Conservation (phyloP, 441 rosid genomes). For the Pelargonium cotyledonis region DNA sequence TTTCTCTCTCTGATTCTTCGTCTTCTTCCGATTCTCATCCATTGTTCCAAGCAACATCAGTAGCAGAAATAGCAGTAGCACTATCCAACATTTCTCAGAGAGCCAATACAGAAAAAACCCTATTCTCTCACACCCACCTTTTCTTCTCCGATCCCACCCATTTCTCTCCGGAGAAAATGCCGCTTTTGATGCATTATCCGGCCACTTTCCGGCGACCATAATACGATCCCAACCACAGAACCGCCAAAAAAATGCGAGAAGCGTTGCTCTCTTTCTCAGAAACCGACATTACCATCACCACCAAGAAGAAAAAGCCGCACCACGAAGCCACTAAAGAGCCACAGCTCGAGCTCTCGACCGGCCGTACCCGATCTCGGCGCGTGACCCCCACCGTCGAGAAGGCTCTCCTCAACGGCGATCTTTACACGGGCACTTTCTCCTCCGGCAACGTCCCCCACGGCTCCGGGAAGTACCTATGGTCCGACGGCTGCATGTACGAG, state of each 20-base stretch:
- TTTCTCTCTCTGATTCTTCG: background rate
- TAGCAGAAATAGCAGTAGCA: background rate
- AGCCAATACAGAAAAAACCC: too few species aligned
- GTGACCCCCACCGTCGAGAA: conserved; percentile 38
- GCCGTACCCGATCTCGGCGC: conserved; percentile 26
- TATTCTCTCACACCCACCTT: background rate
- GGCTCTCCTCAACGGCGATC: conserved; percentile 43
- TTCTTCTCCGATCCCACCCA: background rate
- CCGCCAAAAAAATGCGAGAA: background rate
- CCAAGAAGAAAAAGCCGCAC: background rate
- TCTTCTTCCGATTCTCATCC: background rate
- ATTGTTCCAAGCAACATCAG: background rate
- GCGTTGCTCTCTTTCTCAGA: background rate
- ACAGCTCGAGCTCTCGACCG: background rate
- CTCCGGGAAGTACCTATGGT: conserved; percentile 48
- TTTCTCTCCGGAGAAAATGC: background rate
- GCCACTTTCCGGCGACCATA: background rate
- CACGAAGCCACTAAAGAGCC: background rate
- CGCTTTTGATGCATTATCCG: background rate
- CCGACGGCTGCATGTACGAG: conserved; percentile 49
- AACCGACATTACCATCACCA: conserved; percentile 7
- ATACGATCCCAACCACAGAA: background rate
- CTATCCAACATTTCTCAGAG: too few species aligned
- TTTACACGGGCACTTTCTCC: conserved; percentile 35
- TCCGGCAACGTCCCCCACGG: conserved; percentile 44